A percentile compares a stretch with the other conserved stretches of the same genome.
Evolutionary conservation across 176 grass and related monocot genomes (phyloP).

Genomic region (sorghum (Sorghum bicolor)): DNA sequence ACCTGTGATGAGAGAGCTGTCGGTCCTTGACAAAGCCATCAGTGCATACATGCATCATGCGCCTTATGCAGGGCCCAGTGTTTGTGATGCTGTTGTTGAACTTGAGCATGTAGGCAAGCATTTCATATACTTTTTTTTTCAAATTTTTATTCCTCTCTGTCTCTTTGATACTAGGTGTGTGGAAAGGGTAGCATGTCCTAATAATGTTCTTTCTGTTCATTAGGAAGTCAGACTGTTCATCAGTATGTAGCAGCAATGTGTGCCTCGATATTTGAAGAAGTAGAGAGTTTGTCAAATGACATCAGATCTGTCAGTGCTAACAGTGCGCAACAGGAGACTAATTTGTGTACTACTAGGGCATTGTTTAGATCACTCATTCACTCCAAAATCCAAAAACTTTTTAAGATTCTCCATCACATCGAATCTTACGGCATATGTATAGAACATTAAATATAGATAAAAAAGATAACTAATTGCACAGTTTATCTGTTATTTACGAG

Average conservation of each 20-base stretch:
- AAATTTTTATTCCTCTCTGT: background rate
- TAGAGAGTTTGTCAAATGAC: background rate
- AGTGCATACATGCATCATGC: background rate
- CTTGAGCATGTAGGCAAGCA: background rate
- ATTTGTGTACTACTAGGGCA: too few species aligned
- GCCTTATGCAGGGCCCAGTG: background rate
- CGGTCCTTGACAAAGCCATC: background rate
- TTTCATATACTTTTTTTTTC: background rate
- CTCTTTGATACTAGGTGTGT: background rate
- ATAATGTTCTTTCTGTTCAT: background rate
- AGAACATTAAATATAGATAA: too few species aligned
- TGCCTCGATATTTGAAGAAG: background rate
- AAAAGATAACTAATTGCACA: too few species aligned
- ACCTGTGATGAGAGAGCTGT: background rate
- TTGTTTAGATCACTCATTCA: too few species aligned
- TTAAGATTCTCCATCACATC: too few species aligned
- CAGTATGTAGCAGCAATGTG: too few species aligned
- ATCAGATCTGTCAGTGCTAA: background rate
- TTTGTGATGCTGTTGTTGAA: background rate
- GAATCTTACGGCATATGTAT: too few species aligned
- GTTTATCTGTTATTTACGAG: too few species aligned
- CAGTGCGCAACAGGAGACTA: background rate
- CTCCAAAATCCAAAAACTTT: too few species aligned
- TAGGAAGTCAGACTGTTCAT: background rate
- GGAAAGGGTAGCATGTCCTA: background rate